Evolutionary conservation across 2,329 filamentous ascomycete genomes (phyloP).

Genomic region (Diaporthe citrichinensis): DNA sequence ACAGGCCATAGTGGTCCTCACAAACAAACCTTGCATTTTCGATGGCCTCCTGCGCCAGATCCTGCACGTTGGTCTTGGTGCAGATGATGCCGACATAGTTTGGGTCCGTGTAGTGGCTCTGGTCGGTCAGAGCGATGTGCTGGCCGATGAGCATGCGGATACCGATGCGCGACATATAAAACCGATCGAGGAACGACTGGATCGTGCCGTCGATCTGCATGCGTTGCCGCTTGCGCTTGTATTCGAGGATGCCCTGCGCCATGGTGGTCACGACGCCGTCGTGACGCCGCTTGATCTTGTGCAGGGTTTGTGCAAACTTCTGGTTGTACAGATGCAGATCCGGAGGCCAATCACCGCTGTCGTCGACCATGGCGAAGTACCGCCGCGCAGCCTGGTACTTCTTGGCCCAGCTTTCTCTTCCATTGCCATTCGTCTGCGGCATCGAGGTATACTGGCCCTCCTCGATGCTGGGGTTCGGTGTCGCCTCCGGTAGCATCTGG

Average conservation of each 20-base stretch:
- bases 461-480: slow-evolving; percentile 89
- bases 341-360: slow-evolving; percentile 90
- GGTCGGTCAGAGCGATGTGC: slow-evolving; percentile 96
- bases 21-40: slow-evolving; percentile 99
- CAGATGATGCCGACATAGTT: slow-evolving; percentile 99
- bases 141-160: slow-evolving; percentile 99
- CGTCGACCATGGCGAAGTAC: slow-evolving; percentile 95
- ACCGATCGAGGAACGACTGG: slow-evolving; percentile 96
- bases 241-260: slow-evolving; percentile 97
- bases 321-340: slow-evolving; percentile 96
- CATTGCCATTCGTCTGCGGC: slow-evolving; percentile 60
- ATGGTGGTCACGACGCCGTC: slow-evolving; percentile 98
- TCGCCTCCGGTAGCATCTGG: slow-evolving; percentile 83
- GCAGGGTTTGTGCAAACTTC: slow-evolving; percentile 87
- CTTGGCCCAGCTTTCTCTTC: slow-evolving; percentile 55
- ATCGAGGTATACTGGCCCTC: slow-evolving; percentile 83
- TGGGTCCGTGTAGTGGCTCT: slow-evolving; percentile 88
- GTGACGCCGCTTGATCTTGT: slow-evolving; percentile 95
- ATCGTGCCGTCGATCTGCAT: slow-evolving; percentile 99
- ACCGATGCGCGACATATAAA: slow-evolving; percentile 99
- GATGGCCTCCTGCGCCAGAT: slow-evolving; percentile 96
- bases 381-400: slow-evolving; percentile 72
- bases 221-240: slow-evolving; percentile 94
- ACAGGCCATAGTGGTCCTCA: slow-evolving; percentile 97
- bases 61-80: slow-evolving; percentile 96